Percentiles rank a stretch among this genome's conserved stretches.
Evolutionary conservation across 2,329 filamentous ascomycete genomes (phyloP).

Genomic region (Arthrobotrys entomopaga): DNA sequence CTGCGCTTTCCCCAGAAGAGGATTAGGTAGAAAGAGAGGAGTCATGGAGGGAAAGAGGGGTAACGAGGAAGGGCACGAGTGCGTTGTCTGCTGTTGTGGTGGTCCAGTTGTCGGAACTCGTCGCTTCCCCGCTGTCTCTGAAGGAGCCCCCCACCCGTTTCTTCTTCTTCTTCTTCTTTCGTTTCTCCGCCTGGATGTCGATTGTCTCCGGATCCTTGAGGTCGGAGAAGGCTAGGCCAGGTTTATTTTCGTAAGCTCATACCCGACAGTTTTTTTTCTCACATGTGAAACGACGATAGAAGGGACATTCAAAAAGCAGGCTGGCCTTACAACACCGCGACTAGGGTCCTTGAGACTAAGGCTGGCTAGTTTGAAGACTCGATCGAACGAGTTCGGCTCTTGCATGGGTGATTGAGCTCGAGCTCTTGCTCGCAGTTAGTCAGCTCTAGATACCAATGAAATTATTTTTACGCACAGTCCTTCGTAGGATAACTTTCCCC

Average conservation of each 20-base stretch:
- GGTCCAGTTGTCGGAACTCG: slow-evolving; percentile 47
- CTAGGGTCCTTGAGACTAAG: neutral
- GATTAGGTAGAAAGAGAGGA: slow-evolving; percentile 10
- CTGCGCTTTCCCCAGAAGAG: slow-evolving; percentile 29
- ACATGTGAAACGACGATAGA: slow-evolving; percentile 32
- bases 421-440: slow-evolving; percentile 18
- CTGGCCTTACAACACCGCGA: neutral
- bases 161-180: neutral
- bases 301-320: too few relatives aligned
- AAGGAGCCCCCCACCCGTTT: slow-evolving; percentile 29
- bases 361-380: neutral
- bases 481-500: slow-evolving; percentile 10
- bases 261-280: slow-evolving; percentile 7
- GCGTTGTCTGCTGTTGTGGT: slow-evolving; percentile 46
- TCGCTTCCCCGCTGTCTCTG: slow-evolving; percentile 44
- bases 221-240: slow-evolving; percentile 15
- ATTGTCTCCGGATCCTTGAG: slow-evolving; percentile 38
- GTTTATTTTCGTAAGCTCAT: slow-evolving; percentile 37
- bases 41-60: slow-evolving; percentile 32
- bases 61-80: slow-evolving; percentile 10
- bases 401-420: neutral
- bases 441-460: slow-evolving; percentile 10
- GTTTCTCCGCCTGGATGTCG: slow-evolving; percentile 14
- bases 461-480: slow-evolving; percentile 19
- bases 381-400: slow-evolving; percentile 12